Percentiles rank a stretch among this genome's conserved stretches.
Evolutionary conservation across 2,329 filamentous ascomycete genomes (phyloP).

Genomic region (Dactylonectria macrodidyma): DNA sequence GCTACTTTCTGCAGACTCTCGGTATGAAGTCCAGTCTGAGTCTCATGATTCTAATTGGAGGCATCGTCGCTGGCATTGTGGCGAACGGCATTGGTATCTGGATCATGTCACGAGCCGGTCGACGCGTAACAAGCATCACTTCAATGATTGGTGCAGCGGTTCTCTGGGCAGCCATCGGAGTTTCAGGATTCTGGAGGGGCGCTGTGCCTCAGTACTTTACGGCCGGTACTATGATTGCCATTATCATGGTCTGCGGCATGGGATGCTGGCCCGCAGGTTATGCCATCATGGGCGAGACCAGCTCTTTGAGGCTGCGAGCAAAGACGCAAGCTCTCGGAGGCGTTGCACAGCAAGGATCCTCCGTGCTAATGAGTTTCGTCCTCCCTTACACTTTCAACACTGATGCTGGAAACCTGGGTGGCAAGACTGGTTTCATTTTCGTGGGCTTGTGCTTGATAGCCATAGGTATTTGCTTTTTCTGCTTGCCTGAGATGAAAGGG

Average conservation of each 20-base stretch:
- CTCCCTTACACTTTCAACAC: conserved; percentile 50
- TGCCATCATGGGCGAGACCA: conserved; percentile 54
- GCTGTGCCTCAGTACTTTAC: conserved; percentile 26
- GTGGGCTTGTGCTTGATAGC: conserved; percentile 47
- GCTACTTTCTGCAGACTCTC: conserved; percentile 54
- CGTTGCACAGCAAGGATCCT: conserved; percentile 55
- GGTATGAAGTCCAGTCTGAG: conserved; percentile 49
- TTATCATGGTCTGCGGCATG: conserved; percentile 57
- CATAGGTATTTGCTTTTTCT: conserved; percentile 42
- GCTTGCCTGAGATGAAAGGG: conserved; percentile 44
- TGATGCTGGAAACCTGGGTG: conserved; percentile 54
- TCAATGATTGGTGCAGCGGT: conserved; percentile 52
- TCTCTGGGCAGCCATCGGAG: conserved; percentile 60
- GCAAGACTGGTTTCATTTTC: conserved; percentile 59
- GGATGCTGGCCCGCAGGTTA: conserved; percentile 60
- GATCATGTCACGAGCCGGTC: conserved; percentile 58
- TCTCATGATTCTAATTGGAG: conserved; percentile 62
- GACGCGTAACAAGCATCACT: conserved; percentile 56
- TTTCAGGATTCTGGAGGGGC: conserved; percentile 37
- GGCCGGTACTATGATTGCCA: conserved; percentile 54
- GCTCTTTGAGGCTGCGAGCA: conserved; percentile 42
- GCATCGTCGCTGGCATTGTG: conserved; percentile 61
- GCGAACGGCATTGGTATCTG: conserved; percentile 62
- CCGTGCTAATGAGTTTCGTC: conserved; percentile 46
- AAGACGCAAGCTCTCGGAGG: conserved; percentile 57